Evolutionary conservation across 2,329 filamentous ascomycete genomes (phyloP).

Genomic region (Colletotrichum cuscutae): DNA sequence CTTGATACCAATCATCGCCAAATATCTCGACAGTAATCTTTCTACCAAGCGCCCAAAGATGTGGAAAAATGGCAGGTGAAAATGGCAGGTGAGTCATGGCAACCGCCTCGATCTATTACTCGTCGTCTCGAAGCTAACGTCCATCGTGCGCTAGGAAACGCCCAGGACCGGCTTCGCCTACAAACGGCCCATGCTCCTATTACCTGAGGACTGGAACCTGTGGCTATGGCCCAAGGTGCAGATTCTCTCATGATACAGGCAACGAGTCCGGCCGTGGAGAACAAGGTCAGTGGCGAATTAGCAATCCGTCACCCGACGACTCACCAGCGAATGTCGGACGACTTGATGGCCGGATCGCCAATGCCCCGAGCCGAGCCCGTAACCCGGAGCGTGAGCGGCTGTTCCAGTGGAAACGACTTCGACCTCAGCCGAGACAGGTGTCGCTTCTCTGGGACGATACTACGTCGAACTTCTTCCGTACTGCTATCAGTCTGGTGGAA

Average conservation of each 20-base stretch:
- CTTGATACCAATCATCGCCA: no score
- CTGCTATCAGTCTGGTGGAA: not conserved
- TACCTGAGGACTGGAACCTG: not conserved
- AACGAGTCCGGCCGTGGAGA: no score
- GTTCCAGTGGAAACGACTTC: conserved; percentile 6
- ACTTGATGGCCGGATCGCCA: not conserved
- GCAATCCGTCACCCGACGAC: no score
- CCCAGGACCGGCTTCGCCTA: not conserved
- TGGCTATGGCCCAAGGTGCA: not conserved
- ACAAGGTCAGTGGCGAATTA: not conserved
- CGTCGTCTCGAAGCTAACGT: no score
- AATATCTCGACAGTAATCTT: no score
- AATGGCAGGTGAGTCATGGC: no score
- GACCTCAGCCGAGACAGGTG: not conserved
- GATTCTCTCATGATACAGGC: conserved; percentile 1
- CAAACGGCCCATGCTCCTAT: not conserved
- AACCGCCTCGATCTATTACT: no score
- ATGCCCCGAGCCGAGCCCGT: not conserved
- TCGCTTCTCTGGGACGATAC: not conserved
- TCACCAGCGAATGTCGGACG: no score
- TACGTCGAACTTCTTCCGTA: conserved; percentile 7
- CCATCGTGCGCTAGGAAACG: not conserved
- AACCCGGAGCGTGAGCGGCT: conserved; percentile 2
- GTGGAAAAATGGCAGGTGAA: no score
- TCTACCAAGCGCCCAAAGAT: no score